These are phyloP conservation scores for Chaetomium sp. DNA, from an alignment of 2,329 filamentous ascomycete species.

Conservation along the genomic window DNA sequence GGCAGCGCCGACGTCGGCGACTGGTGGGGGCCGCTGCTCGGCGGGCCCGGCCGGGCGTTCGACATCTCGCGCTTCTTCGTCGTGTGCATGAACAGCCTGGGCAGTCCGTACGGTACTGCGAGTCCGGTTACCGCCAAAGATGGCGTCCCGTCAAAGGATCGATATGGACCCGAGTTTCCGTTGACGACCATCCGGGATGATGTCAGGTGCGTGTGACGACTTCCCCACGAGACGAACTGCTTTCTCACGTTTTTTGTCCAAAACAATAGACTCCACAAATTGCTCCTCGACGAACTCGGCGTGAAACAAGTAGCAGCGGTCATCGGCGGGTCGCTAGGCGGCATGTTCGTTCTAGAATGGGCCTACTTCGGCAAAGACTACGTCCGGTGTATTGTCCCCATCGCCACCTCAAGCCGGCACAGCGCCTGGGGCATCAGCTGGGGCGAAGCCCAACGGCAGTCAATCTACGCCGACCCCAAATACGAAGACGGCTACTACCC, in stretches of 20 bases:
- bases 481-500: slow-evolving; percentile 96
- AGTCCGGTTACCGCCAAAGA: slow-evolving; percentile 85
- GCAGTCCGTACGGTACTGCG: slow-evolving; percentile 80
- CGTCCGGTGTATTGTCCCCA: slow-evolving; percentile 72
- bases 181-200: slow-evolving; percentile 93
- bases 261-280: slow-evolving; percentile 60
- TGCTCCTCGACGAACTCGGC: slow-evolving; percentile 73
- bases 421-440: slow-evolving; percentile 89
- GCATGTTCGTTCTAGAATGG: slow-evolving; percentile 88
- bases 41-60: slow-evolving; percentile 70
- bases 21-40: slow-evolving; percentile 82
- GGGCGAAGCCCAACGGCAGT: slow-evolving; percentile 82
- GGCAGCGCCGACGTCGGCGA: slow-evolving; percentile 79
- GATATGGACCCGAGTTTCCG: slow-evolving; percentile 93
- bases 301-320: slow-evolving; percentile 72
- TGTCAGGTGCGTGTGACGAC: slow-evolving; percentile 62
- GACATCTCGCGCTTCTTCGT: slow-evolving; percentile 80
- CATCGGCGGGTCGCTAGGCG: slow-evolving; percentile 78
- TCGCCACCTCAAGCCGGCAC: slow-evolving; percentile 77
- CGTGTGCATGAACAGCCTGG: slow-evolving; percentile 78
- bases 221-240: no score
- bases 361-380: slow-evolving; percentile 86
- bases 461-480: slow-evolving; percentile 96
- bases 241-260: slow-evolving; percentile 2
- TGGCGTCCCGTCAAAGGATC: slow-evolving; percentile 63